These are phyloP conservation scores for Microcera coccophila DNA, from an alignment of 2,329 filamentous ascomycete genomes.

Conservation along the genomic window DNA sequence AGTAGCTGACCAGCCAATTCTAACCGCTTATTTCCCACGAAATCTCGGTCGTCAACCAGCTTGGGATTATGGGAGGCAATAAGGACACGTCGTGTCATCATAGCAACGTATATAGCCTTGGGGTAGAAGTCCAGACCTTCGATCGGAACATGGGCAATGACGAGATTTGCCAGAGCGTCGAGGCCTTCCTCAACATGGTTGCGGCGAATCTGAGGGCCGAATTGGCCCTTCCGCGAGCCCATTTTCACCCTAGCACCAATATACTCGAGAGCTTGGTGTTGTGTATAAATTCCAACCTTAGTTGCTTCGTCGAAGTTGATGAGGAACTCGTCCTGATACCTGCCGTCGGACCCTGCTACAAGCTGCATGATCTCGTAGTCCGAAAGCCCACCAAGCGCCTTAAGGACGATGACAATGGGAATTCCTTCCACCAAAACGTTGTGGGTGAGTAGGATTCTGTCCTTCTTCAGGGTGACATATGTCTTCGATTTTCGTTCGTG, in stretches of 20 bases:
- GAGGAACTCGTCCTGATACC: slow-evolving; percentile 91
- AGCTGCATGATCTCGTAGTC: slow-evolving; percentile 94
- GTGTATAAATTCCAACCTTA: slow-evolving; percentile 80
- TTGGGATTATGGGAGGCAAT: slow-evolving; percentile 90
- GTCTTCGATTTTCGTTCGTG: slow-evolving; percentile 98
- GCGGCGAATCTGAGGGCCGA: slow-evolving; percentile 56
- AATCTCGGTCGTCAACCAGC: slow-evolving; percentile 92
- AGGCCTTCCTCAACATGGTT: slow-evolving; percentile 89
- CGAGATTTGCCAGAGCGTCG: slow-evolving; percentile 85
- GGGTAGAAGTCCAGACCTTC: slow-evolving; percentile 89
- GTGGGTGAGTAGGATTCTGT: slow-evolving; percentile 81
- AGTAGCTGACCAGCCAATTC: slow-evolving; percentile 93
- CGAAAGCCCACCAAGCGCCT: slow-evolving; percentile 87
- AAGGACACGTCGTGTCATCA: slow-evolving; percentile 94
- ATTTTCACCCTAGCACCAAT: slow-evolving; percentile 86
- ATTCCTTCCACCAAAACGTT: slow-evolving; percentile 91
- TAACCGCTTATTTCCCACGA: slow-evolving; percentile 94
- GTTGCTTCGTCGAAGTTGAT: slow-evolving; percentile 93
- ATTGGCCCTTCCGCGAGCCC: slow-evolving; percentile 62
- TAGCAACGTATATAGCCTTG: slow-evolving; percentile 93
- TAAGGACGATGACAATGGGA: slow-evolving; percentile 90
- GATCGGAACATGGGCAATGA: slow-evolving; percentile 92
- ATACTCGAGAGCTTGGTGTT: slow-evolving; percentile 93
- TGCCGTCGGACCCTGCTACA: slow-evolving; percentile 79
- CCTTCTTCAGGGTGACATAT: slow-evolving; percentile 92